Conservation (phyloP, 768 basidiomycete genomes). For the Daedalea quercina region DNA sequence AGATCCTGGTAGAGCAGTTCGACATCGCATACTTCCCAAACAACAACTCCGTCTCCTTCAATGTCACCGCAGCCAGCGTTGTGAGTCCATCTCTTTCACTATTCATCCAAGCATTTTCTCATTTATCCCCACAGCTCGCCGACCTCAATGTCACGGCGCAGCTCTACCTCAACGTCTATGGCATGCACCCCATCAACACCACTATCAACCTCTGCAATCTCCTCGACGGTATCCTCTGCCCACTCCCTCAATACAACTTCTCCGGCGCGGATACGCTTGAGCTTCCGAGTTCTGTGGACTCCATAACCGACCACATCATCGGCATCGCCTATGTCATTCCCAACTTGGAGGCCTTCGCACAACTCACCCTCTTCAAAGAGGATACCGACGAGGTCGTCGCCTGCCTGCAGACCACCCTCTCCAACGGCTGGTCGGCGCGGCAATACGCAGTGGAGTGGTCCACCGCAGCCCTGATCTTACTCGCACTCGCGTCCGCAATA, state of each 20-base stretch:
- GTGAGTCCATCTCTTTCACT: conserved; percentile 37
- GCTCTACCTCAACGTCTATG: conserved; percentile 83
- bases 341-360: conserved; percentile 85
- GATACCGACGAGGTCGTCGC: conserved; percentile 70
- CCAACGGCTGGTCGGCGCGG: conserved; percentile 83
- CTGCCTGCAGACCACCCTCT: conserved; percentile 86
- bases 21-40: conserved; percentile 63
- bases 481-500: conserved; percentile 47
- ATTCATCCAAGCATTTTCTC: conserved; percentile 10
- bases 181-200: conserved; percentile 72
- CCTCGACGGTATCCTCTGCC: conserved; percentile 78
- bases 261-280: conserved; percentile 70
- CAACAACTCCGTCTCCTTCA: conserved; percentile 76
- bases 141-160: conserved; percentile 80
- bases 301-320: conserved; percentile 55
- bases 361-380: conserved; percentile 65
- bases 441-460: conserved; percentile 75
- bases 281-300: conserved; percentile 38
- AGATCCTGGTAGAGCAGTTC: conserved; percentile 73
- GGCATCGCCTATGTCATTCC: conserved; percentile 81
- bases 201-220: conserved; percentile 84
- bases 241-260: conserved; percentile 77
- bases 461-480: conserved; percentile 57
- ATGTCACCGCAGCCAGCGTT: conserved; percentile 81
- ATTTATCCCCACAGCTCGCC: conserved; percentile 42